A percentile compares a stretch with the other conserved stretches of the same genome.
phyloP scores from a whole-genome alignment of 2,329 filamentous ascomycete genomes.

The Proliferodiscus dingleyae region DNA sequence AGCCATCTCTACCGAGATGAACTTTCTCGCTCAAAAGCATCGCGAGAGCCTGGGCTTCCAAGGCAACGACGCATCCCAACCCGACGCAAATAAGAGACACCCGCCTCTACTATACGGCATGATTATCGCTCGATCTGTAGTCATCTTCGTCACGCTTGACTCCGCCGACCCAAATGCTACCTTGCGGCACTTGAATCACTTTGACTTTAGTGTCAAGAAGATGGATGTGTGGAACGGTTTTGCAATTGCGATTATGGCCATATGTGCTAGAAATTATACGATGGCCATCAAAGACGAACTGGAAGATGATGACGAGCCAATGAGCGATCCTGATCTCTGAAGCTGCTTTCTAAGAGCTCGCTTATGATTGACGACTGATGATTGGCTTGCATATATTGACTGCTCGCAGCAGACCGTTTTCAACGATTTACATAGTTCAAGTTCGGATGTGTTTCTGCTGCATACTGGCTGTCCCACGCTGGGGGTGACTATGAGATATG shows the following conservation, averaged over 20 bases:
- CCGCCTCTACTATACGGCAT: slow-evolving; percentile 33
- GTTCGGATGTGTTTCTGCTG: no score
- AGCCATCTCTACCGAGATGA: slow-evolving; percentile 25
- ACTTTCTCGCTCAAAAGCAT: slow-evolving; percentile 25
- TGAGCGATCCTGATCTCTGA: slow-evolving; percentile 21
- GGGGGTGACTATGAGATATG: no score
- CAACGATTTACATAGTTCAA: no score
- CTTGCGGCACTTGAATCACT: slow-evolving; percentile 24
- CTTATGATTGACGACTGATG: background rate
- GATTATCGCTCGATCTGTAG: slow-evolving; percentile 24
- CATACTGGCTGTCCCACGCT: no score
- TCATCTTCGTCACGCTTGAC: slow-evolving; percentile 30
- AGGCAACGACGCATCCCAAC: slow-evolving; percentile 17
- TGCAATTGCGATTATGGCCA: slow-evolving; percentile 29
- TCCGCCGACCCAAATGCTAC: slow-evolving; percentile 24
- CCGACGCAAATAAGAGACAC: slow-evolving; percentile 19
- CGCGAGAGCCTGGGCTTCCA: slow-evolving; percentile 20
- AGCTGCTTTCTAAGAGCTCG: background rate
- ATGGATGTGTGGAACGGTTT: slow-evolving; percentile 34
- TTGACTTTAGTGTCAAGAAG: slow-evolving; percentile 27
- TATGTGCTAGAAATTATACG: slow-evolving; percentile 29
- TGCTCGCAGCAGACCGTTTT: no score
- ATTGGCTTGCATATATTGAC: no score
- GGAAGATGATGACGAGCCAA: slow-evolving; percentile 19
- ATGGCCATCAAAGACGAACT: slow-evolving; percentile 28